Base-by-base conservation (phyloP, 2,329 filamentous ascomycete genomes). In the Colletotrichum sp. region DNA sequence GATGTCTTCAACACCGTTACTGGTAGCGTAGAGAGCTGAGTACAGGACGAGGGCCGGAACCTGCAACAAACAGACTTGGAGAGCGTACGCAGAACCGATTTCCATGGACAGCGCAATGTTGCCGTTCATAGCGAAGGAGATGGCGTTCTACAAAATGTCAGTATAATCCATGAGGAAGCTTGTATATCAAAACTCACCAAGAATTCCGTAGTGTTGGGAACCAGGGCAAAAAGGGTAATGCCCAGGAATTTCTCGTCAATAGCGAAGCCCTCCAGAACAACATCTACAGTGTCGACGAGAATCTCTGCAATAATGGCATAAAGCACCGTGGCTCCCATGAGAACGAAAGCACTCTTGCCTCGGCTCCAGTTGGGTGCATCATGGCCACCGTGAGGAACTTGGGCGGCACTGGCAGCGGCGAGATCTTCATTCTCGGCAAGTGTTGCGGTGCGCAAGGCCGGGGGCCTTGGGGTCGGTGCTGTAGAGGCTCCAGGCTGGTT, bases 51-150 rank as follows among this genome's bases (percentile, higher is more conserved):
- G 89, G 1, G 96, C 96, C 0, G 97, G 97, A 24, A 99, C 96
- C 83, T 99, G 97, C 24, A 99, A 90, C 32, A 99, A 90, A 83
- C 96, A 98, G 66, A 99, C 97, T 85, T 99, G 97, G 59, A 99
- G 89, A 3, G 97, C 97, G 82, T 99, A 99, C 3, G 96, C 96
- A 1, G 96, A 98, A 79, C 97, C 97, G 80, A 99, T 99, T 83
- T 99, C 97, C 97, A 99, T 99, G 49, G 96, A 98, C 21, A 99
- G 88, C 0, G 97, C 97, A 84, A 99, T 99, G 84, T 99, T 99
- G 76, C 97, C 97, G 82, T 99, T 99, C 96, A 99, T 99, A 70
- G 97, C 97, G 84, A 99, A 99, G 1, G 96, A 98, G 76, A 99
- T 99, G 83, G 96, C 97, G 85, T 99, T 99, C 93, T 96, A 16